phyloP scores from a whole-genome alignment of 441 rosid genomes.

The Erodium chrysanthum region DNA sequence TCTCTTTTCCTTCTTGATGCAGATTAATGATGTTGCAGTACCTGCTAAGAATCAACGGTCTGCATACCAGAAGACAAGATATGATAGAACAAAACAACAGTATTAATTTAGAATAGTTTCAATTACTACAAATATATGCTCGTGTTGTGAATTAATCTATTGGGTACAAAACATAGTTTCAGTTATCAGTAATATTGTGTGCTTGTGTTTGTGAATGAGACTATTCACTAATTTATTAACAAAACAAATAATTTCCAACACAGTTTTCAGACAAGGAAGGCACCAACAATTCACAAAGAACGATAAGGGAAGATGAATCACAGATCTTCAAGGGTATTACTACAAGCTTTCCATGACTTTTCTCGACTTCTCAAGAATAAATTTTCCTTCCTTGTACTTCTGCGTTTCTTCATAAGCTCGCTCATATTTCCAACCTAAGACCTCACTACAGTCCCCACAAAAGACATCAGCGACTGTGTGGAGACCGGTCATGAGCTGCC shows the following conservation, averaged over 20 bases:
- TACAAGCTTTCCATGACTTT: constrained; percentile 50
- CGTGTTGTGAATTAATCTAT: too few relatives aligned
- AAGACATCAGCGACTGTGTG: constrained; percentile 55
- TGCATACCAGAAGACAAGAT: too few relatives aligned
- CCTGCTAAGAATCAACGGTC: too few relatives aligned
- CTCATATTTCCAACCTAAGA: constrained; percentile 65
- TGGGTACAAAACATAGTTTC: too few relatives aligned
- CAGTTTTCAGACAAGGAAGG: constrained; percentile 14
- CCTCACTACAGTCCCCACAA: constrained; percentile 47
- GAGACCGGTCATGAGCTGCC: constrained; percentile 56
- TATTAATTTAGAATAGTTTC: too few relatives aligned
- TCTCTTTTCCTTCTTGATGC: too few relatives aligned
- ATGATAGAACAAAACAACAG: too few relatives aligned
- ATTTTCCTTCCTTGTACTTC: constrained; percentile 62
- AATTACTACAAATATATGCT: too few relatives aligned
- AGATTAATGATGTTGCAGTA: too few relatives aligned
- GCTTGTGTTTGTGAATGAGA: constrained; percentile 7
- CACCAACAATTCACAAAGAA: constrained; percentile 7
- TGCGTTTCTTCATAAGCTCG: constrained; percentile 56
- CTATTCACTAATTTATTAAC: constrained; percentile 25
- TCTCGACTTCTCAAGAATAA: constrained; percentile 56
- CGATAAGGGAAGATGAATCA: neutral
- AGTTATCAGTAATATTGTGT: too few relatives aligned
- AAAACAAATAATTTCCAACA: constrained; percentile 19
- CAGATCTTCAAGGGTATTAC: constrained; percentile 13